Base-by-base conservation (phyloP, 805 yeast genomes). In the Starmerella kuoi region DNA sequence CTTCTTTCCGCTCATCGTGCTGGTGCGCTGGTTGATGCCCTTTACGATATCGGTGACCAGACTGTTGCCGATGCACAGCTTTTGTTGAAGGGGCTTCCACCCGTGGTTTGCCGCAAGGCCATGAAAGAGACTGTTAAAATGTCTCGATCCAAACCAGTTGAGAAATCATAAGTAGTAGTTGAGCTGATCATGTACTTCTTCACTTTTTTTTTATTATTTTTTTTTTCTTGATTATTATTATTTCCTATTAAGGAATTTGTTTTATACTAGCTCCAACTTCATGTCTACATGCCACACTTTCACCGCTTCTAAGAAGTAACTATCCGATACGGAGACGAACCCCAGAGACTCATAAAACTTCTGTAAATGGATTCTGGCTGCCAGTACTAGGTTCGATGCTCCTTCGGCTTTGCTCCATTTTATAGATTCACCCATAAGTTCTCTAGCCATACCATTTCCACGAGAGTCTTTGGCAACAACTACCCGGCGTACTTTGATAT, bases 221-320 rank as follows among this genome's bases (percentile, higher is more conserved):
- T n/a, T n/a, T n/a, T n/a, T n/a, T n/a, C n/a, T n/a, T n/a, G n/a
- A n/a, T n/a, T n/a, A n/a, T n/a, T n/a, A n/a, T n/a, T n/a, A n/a
- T n/a, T n/a, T n/a, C n/a, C n/a, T n/a, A n/a, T n/a, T n/a, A n/a
- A n/a, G n/a, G n/a, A n/a, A n/a, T n/a, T n/a, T n/a, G n/a, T n/a
- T n/a, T n/a, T n/a, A n/a, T n/a, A n/a, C n/a, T n/a, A 25, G 14
- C 28, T 9, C 9, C 28, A 25, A 25, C 28, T 25, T 41, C 55
- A 52, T 49, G 34, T 50, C 42, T 3, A 47, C 23, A 37, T 53
- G 56, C 49, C 48, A 44, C 5, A 53, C 50, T 11, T 43, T 49
- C 6, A 45, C 52, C 19, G 39, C 41, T 4, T 44, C 40, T n/a
- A 44, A 40, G 35, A 37, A 45, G 34, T 42, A 27, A 7, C 35